Conservation (phyloP, 192 early-diverging fungal genomes). For the Coemansia javaensis region DNA sequence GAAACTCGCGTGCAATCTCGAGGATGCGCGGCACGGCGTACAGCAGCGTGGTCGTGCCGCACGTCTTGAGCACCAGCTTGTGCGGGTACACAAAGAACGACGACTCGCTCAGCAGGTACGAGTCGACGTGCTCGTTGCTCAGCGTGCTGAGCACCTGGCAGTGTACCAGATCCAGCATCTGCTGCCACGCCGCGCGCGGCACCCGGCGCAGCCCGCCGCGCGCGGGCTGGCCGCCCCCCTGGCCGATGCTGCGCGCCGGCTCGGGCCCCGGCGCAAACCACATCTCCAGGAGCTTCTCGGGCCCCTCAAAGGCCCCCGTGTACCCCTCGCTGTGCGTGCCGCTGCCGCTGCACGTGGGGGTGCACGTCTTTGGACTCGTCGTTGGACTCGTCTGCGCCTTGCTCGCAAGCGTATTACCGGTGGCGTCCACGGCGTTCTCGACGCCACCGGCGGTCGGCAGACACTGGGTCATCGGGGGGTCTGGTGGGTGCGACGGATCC, state of each 20-base stretch:
- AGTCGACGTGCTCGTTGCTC: constrained; percentile 76
- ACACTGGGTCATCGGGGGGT: constrained; percentile 9
- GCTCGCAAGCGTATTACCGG: constrained; percentile 34
- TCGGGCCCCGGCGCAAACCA: constrained; percentile 68
- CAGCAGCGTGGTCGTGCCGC: constrained; percentile 93
- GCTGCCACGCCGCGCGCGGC: constrained; percentile 75
- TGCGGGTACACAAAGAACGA: constrained; percentile 98
- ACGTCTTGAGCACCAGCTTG: constrained; percentile 94
- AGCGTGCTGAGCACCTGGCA: constrained; percentile 88
- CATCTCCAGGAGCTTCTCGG: constrained; percentile 96
- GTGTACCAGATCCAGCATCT: constrained; percentile 90
- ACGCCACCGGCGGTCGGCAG: constrained; percentile 47
- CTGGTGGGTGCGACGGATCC: too few relatives aligned
- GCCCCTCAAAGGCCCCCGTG: constrained; percentile 83
- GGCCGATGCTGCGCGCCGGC: constrained; percentile 16
- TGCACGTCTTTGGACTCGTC: constrained; percentile 21
- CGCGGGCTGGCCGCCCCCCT: constrained; percentile 21
- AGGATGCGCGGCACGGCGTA: constrained; percentile 82
- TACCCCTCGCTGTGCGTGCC: constrained; percentile 50
- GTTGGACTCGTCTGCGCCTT: constrained; percentile 32
- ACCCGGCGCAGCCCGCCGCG: constrained; percentile 70
- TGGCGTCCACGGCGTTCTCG: constrained; percentile 47
- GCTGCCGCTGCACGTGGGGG: constrained; percentile 41
- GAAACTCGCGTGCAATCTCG: constrained; percentile 65
- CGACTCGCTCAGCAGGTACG: constrained; percentile 94